Conservation (phyloP, 495 filamentous ascomycete species). For the Podospora fimiseda region DNA sequence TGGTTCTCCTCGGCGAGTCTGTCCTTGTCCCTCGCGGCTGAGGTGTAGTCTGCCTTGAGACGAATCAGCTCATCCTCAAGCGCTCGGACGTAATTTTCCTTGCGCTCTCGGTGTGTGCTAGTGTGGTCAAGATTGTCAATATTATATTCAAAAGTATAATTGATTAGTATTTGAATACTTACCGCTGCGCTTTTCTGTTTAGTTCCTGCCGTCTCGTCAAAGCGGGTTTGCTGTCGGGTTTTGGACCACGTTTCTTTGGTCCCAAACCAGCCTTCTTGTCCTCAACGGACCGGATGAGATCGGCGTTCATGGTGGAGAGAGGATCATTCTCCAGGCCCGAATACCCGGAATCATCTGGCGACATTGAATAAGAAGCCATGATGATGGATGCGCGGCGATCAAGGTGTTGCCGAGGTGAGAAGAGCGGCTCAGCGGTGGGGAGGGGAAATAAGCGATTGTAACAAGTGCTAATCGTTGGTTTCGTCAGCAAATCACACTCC, state of each 20-base stretch:
- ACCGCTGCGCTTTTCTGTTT: conserved; percentile 95
- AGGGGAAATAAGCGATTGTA: too few relatives aligned
- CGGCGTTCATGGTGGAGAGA: not conserved
- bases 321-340: not conserved
- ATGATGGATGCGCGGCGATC: not conserved
- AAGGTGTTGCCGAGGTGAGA: not conserved
- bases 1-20: conserved; percentile 66
- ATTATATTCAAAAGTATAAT: not conserved
- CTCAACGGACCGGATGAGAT: not conserved
- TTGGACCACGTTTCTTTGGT: conserved; percentile 85
- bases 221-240: conserved; percentile 93
- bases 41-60: conserved; percentile 55
- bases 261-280: conserved; percentile 63
- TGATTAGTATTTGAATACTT: conserved; percentile 17
- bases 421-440: not conserved
- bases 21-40: conserved; percentile 58
- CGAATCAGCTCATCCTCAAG: conserved; percentile 84
- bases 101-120: conserved; percentile 91
- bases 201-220: conserved; percentile 89
- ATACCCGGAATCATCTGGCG: not conserved
- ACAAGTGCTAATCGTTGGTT: too few relatives aligned
- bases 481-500: too few relatives aligned
- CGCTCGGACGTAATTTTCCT: conserved; percentile 91
- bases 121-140: not conserved
- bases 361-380: not conserved